Conservation (phyloP, 192 early-diverging fungal species). For the Backusella liffmaniae region DNA sequence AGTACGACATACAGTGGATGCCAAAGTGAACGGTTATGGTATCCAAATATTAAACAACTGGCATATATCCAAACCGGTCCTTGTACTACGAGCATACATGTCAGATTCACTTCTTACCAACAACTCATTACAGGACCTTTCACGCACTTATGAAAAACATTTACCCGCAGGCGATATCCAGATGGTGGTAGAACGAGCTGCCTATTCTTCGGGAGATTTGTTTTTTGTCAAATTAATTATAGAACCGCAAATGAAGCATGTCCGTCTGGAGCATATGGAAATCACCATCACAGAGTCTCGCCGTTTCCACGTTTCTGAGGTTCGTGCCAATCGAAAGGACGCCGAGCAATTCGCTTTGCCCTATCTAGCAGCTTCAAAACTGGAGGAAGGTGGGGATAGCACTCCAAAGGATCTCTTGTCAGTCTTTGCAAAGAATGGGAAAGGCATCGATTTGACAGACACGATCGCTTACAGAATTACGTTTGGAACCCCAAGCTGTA, state of each 20-base stretch:
- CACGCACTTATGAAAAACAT: slow-evolving; percentile 27
- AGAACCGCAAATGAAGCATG: slow-evolving; percentile 24
- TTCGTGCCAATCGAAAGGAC: slow-evolving; percentile 15
- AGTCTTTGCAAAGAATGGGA: background rate
- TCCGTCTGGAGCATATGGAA: slow-evolving; percentile 22
- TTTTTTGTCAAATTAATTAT: slow-evolving; percentile 14
- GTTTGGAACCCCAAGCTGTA: slow-evolving; percentile 22
- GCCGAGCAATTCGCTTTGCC: slow-evolving; percentile 9
- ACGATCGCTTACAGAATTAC: slow-evolving; percentile 21
- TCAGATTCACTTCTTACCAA: slow-evolving; percentile 22
- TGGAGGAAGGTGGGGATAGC: background rate
- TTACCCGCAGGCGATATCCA: slow-evolving; percentile 9
- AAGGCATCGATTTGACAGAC: slow-evolving; percentile 15
- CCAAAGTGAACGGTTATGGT: slow-evolving; percentile 3
- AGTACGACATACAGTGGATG: slow-evolving; percentile 24
- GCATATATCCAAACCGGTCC: slow-evolving; percentile 18
- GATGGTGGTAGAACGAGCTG: slow-evolving; percentile 18
- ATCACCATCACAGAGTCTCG: slow-evolving; percentile 14
- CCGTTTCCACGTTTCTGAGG: slow-evolving; percentile 12
- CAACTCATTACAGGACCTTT: slow-evolving; percentile 24
- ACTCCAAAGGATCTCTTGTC: background rate
- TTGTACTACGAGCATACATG: slow-evolving; percentile 29
- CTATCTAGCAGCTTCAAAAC: background rate
- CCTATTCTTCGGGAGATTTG: slow-evolving; percentile 27
- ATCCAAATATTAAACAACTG: slow-evolving; percentile 10